Base-by-base conservation (phyloP, 805 yeast genomes). In the Suhomyces sp. region DNA sequence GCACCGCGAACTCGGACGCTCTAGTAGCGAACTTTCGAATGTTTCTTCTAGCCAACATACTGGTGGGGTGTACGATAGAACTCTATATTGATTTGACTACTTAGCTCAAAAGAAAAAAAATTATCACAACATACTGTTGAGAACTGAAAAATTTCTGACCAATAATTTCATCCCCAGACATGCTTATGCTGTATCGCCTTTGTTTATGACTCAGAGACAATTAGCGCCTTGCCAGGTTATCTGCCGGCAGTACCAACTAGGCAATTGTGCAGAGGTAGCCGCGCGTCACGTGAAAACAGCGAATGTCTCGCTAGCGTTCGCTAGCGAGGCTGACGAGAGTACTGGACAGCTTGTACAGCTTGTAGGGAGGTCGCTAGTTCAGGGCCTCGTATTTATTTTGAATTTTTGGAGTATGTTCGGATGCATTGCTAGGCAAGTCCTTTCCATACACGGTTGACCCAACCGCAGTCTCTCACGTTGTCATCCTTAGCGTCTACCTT, bases 401-500 rank as follows among this genome's bases (percentile, higher is more conserved):
- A 10, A 22, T 10, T 35, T 7, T 15, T 35, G 13, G 19, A 3
- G 5, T 35, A 10, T 25, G 27, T 25, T 3, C 27, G 20, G 40
- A 35, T 2, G 19, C 10, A 15, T 13, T 15, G 7, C 40, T 21
- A 20, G 5, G 20, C 44, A 6, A 22, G 41, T 21, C 90, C 93
- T 17, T 78, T 76, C 74, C 81, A 87, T 0, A 90, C 93, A 50
- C 89, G 75, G 24, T 68, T 66, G 2, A 89, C 97, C 89, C 93
- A 92, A 7, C 87, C 87, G 68, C 98, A 93, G 62, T 87, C 97
- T 65, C 94, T 64, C 39, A 75, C 64, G 41, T 75, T 53, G 75
- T 73, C 59, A 80, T 89, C 61, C 67, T 73, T 44, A 56, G 71
- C 85, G 74, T 57, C 87, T 70, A 66, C 70, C 66, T 53, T 70